phyloP scores from a whole-genome alignment of 106 monocot genomes.

The Phalaenopsis aphrodite region DNA sequence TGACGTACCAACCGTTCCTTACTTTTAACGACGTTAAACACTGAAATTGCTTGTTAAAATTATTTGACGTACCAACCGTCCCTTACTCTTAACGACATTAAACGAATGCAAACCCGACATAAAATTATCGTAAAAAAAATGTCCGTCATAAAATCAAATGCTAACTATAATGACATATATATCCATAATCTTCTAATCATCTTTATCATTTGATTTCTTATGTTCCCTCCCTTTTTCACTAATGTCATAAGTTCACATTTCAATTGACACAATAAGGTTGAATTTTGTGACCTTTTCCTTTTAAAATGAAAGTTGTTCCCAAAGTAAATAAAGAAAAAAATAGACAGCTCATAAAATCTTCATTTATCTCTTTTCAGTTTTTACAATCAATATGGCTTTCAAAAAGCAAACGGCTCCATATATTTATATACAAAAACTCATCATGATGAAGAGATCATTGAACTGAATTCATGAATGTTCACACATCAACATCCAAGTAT shows the following conservation, averaged over 20 bases:
- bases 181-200: neutral
- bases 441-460: conserved; percentile 7
- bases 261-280: neutral
- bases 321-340: neutral
- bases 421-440: neutral
- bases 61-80: no score
- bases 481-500: neutral
- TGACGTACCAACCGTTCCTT: no score
- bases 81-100: no score
- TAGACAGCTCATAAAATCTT: neutral
- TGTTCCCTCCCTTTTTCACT: neutral
- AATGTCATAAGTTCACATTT: no score
- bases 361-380: neutral
- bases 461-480: neutral
- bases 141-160: no score
- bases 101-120: no score
- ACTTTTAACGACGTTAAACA: no score
- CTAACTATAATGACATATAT: no score
- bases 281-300: neutral
- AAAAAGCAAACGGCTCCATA: neutral
- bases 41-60: no score
- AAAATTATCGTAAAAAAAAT: no score
- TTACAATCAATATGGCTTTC: conserved; percentile 2
- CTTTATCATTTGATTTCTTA: neutral
- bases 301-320: neutral